These are phyloP conservation scores for Hura crepitans DNA, from an alignment of 441 rosid species.

Conservation along the genomic window DNA sequence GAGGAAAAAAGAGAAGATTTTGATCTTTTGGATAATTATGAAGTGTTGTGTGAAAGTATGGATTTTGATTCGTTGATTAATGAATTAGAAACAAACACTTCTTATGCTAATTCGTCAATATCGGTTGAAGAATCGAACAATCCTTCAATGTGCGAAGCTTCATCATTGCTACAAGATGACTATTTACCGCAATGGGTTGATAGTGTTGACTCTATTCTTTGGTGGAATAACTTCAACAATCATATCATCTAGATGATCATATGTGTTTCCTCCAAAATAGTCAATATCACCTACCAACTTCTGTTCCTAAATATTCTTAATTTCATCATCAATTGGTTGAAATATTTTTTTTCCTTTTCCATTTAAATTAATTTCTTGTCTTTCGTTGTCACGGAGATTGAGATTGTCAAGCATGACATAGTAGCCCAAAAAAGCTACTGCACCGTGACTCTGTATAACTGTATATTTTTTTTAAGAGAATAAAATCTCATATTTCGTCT, in stretches of 20 bases:
- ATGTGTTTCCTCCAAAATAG: conserved; percentile 32
- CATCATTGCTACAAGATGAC: conserved; percentile 28
- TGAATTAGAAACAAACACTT: conserved; percentile 23
- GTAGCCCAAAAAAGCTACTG: no score
- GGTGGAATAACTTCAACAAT: conserved; percentile 54
- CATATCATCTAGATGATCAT: conserved; percentile 42
- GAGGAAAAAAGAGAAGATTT: conserved; percentile 19
- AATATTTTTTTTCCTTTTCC: background rate
- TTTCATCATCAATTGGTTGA: background rate
- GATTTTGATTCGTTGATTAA: conserved; percentile 34
- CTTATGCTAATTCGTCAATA: conserved; percentile 27
- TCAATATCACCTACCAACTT: conserved; percentile 10
- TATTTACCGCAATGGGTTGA: conserved; percentile 43
- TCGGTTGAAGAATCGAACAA: conserved; percentile 30
- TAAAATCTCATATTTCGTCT: no score
- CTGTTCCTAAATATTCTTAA: conserved; percentile 7
- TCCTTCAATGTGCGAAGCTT: conserved; percentile 19
- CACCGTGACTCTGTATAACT: no score
- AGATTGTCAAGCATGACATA: background rate
- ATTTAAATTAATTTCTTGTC: conserved; percentile 12
- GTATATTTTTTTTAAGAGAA: no score
- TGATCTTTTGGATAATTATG: conserved; percentile 29
- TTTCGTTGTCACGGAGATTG: background rate
- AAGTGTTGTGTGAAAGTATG: conserved; percentile 31
- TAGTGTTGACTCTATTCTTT: conserved; percentile 45